Evolutionary conservation across 345 rosid species (phyloP), one percentile per base, ranked within the genome.

Genomic region (Moricandia moricandioides): DNA sequence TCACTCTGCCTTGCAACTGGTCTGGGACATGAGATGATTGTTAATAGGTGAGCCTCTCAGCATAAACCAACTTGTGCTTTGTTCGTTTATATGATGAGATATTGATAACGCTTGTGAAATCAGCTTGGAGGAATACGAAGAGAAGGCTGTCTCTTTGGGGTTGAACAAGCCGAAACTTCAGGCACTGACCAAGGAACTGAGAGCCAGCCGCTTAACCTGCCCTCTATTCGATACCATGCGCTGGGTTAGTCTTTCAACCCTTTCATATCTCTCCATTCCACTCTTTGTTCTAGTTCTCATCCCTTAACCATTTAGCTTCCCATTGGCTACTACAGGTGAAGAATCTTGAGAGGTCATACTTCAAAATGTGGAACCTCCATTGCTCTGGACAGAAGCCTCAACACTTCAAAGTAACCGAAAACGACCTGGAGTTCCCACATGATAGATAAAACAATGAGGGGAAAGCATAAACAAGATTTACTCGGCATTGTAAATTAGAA

Each of bases 1-100:
- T 96, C 99, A 21, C 88, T 96, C 35, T 96, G 98, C 75, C 86
- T 87, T 47, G 97, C 99, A 55, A 92, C 99, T 72, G 99, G 99
- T 16, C 84, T 96, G 17, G 99, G 98, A 51, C 98, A 91, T 5
- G 99, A 91, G 82, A 96, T 96, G 99, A 90, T 96, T 76, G 98
- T 92, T 49, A 88, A 75, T 74, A 88, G 91, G 99, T 95, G 65
- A 27, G 55, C 12, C 78, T 51, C 4, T 51, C 31, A 14, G 65
- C 16, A 21, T 7, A 62, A 10, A 35, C 72, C 72, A 24, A 49
- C 62, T 56, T 26, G 12, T 6, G 0, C 31, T 69, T 1, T 62
- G 27, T 8, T 30, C 26, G 34, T 54, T 60, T 49, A 37, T 61
- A 17, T 8, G 35, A 72, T 13, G 31, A 16, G 47, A 64, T 40